Conservation (phyloP, 1,284 basidiomycete genomes). For the Rhodofomes roseus region DNA sequence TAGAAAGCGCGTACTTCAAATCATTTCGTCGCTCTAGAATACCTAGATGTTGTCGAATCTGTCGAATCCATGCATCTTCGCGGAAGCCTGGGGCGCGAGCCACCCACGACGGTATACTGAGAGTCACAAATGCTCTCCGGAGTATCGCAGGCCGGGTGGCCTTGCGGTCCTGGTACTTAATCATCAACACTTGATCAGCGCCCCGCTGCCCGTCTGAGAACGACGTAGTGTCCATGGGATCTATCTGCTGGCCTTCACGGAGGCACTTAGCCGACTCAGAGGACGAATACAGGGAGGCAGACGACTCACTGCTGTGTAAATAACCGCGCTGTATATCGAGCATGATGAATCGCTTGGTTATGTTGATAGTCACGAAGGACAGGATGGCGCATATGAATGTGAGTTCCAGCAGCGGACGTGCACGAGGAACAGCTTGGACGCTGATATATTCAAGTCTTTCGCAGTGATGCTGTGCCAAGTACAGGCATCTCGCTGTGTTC, state of each 20-base stretch:
- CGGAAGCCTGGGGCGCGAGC: not conserved
- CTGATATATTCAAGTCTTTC: not conserved
- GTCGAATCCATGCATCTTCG: not conserved
- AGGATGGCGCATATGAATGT: not conserved
- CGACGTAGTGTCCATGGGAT: no score
- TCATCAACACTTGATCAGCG: no score
- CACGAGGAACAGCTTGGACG: not conserved
- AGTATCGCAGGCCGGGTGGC: no score
- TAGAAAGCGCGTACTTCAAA: no score
- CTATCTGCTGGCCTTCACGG: no score
- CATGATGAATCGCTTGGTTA: no score
- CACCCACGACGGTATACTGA: not conserved
- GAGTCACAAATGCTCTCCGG: not conserved
- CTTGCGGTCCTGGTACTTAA: no score
- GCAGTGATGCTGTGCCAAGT: not conserved
- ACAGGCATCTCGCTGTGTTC: not conserved
- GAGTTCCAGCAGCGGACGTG: not conserved
- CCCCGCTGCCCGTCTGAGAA: no score
- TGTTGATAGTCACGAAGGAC: not conserved
- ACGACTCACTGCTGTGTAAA: no score
- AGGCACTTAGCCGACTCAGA: no score
- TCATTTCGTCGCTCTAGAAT: not conserved
- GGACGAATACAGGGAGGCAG: no score
- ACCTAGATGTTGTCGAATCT: not conserved
- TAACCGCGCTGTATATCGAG: no score